A percentile compares a stretch with the other conserved stretches of the same genome.
phyloP scores from a whole-genome alignment of 2,329 filamentous ascomycete genomes.

The Ophiostoma quercus region DNA sequence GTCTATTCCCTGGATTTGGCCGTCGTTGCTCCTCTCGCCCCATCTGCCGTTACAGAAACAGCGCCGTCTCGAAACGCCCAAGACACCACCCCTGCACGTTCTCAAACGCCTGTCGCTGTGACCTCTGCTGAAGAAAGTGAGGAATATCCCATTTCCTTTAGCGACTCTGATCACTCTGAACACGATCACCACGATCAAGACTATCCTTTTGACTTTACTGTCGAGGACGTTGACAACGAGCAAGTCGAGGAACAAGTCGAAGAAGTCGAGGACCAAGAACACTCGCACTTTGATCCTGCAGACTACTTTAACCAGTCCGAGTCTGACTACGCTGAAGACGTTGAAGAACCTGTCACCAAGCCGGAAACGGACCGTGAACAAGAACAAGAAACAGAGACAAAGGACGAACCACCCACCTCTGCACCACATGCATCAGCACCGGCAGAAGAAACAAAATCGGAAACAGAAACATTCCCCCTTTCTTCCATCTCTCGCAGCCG shows the following conservation, averaged over 20 bases:
- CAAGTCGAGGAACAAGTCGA: background rate
- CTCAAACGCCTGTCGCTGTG: slow-evolving; percentile 24
- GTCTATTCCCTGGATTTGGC: slow-evolving; percentile 11
- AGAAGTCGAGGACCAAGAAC: background rate
- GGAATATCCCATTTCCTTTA: background rate
- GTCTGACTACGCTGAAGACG: background rate
- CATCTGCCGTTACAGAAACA: slow-evolving; percentile 24
- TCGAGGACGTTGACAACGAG: background rate
- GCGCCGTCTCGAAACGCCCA: slow-evolving; percentile 37
- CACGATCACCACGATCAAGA: background rate
- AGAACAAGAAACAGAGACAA: background rate
- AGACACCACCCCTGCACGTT: slow-evolving; percentile 40
- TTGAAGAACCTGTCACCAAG: background rate
- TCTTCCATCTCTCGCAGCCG: slow-evolving; percentile 10
- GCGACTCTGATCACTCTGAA: background rate
- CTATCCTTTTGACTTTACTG: slow-evolving; percentile 12
- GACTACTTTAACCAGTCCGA: slow-evolving; percentile 14
- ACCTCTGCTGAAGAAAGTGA: background rate
- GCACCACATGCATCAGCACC: background rate
- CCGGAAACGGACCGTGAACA: background rate
- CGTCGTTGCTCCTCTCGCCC: slow-evolving; percentile 15
- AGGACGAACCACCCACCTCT: background rate
- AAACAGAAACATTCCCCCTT: slow-evolving; percentile 13
- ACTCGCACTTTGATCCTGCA: background rate
- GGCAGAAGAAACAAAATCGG: slow-evolving; percentile 11